Evolutionary conservation across 1,284 basidiomycete genomes (phyloP), one percentile per base, ranked within the genome.

Genomic region (Austropuccinia psidii): DNA sequence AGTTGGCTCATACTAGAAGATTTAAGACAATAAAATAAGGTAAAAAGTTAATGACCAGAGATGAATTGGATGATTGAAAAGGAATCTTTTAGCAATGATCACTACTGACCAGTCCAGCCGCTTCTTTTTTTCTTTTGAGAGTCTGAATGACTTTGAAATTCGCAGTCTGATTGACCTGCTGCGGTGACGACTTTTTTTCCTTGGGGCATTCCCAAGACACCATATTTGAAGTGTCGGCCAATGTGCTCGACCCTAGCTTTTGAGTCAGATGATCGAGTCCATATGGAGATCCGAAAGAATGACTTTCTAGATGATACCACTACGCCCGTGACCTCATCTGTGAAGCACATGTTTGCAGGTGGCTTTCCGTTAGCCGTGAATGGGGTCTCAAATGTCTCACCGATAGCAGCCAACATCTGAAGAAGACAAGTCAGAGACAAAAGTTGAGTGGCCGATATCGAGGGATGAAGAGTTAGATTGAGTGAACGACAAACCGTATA

Each of bases 281-380:
- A 98, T 84, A 98, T 93, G 74, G 92, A 92, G 78, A 98, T 83
- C 67, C 95, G 90, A 84, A 93, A 98, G 82, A 98, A 98, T 80
- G 93, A 91, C 70, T 92, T 91, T 75, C 95, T 89, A 58, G 91
- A 89, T 17, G 91, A 93, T 73, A 98, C 88, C 79, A 98, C 96
- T 60, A 98, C 94, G 73, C 95, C 93, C 0, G 93, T 96, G 77
- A 97, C 76, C 52, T 80, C 78, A 75, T 79, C 68, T 17, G 68
- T 72, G 17, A 72, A 75, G 19, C 75, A 90, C 75, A 93, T 85
- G 15, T 90, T 89, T 76, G 85, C 83, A 2, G 85, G 84, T 24
- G 84, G 81, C 49, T 82, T 81, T 37, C 84, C 84, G 55, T 81
- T 81, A 76, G 78, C 77, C 37, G 78, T 80, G 79, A 82, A 79